phyloP scores from a whole-genome alignment of 306 rosid species.

The Dryas alaskensis region DNA sequence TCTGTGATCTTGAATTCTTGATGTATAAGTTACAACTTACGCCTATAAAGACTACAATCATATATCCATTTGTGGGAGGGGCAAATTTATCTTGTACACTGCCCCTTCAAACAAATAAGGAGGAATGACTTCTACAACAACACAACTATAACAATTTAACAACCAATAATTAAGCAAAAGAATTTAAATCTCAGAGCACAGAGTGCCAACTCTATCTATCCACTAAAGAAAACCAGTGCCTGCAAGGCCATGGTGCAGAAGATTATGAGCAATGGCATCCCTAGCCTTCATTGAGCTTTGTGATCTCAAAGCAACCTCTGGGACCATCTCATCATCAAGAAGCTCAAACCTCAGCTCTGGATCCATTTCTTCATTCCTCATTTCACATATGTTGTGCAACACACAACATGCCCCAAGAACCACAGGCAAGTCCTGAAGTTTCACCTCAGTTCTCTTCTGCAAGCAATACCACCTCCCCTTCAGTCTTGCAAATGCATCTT shows the following conservation, averaged over 20 bases:
- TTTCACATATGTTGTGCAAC: slow-evolving; percentile 82
- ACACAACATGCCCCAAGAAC: slow-evolving; percentile 98
- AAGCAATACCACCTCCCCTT: slow-evolving; percentile 91
- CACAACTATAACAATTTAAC: slow-evolving; percentile 12
- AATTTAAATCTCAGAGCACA: neutral
- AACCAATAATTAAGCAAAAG: slow-evolving; percentile 34
- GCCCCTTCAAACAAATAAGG: slow-evolving; percentile 37
- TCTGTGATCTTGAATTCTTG: slow-evolving; percentile 17
- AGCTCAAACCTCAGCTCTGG: slow-evolving; percentile 51
- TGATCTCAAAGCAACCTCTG: slow-evolving; percentile 62
- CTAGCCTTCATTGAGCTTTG: slow-evolving; percentile 61
- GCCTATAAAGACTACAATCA: slow-evolving; percentile 25
- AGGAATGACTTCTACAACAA: slow-evolving; percentile 20
- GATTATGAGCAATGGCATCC: slow-evolving; percentile 91
- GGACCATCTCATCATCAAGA: slow-evolving; percentile 76
- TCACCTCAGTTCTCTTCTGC: slow-evolving; percentile 86
- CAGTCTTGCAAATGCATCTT: slow-evolving; percentile 70
- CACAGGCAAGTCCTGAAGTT: slow-evolving; percentile 81
- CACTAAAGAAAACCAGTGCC: slow-evolving; percentile 72
- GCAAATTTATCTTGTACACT: slow-evolving; percentile 34
- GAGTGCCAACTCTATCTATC: neutral
- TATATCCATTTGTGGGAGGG: slow-evolving; percentile 34
- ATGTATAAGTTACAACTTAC: slow-evolving; percentile 21
- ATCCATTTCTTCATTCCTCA: slow-evolving; percentile 64
- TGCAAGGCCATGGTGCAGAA: slow-evolving; percentile 92